phyloP scores from a whole-genome alignment of 1,284 basidiomycete genomes.

The Psilocybe mexicana region DNA sequence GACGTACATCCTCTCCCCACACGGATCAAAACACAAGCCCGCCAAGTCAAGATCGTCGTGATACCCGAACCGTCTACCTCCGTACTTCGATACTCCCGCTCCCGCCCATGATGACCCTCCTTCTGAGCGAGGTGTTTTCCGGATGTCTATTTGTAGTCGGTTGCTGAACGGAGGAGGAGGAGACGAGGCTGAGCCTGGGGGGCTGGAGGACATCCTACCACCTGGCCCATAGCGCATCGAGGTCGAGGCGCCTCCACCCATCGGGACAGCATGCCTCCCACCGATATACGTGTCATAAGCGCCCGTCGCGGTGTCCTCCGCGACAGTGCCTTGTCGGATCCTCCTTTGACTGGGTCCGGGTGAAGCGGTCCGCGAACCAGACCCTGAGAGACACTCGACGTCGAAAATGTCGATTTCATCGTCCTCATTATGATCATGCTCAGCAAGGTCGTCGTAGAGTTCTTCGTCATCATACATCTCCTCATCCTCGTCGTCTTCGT shows the following conservation, averaged over 20 bases:
- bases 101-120: too few relatives aligned
- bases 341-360: background rate
- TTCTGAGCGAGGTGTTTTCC: too few relatives aligned
- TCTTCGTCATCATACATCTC: background rate
- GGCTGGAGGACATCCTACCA: background rate
- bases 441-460: background rate
- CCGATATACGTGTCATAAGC: background rate
- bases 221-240: background rate
- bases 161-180: background rate
- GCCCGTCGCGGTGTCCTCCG: too few relatives aligned
- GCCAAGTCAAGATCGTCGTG: conserved; percentile 62
- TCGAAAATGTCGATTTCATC: background rate
- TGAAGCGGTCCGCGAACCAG: background rate
- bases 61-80: conserved; percentile 20
- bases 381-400: background rate
- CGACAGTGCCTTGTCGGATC: background rate
- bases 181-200: background rate
- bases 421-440: background rate
- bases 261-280: background rate
- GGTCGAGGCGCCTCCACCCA: background rate
- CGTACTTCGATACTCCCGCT: background rate
- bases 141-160: background rate
- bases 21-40: conserved; percentile 74
- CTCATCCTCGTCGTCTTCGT: background rate
- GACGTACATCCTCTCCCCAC: conserved; percentile 66